phyloP scores from a whole-genome alignment of 441 rosid species.

The Syzygium malaccense region DNA sequence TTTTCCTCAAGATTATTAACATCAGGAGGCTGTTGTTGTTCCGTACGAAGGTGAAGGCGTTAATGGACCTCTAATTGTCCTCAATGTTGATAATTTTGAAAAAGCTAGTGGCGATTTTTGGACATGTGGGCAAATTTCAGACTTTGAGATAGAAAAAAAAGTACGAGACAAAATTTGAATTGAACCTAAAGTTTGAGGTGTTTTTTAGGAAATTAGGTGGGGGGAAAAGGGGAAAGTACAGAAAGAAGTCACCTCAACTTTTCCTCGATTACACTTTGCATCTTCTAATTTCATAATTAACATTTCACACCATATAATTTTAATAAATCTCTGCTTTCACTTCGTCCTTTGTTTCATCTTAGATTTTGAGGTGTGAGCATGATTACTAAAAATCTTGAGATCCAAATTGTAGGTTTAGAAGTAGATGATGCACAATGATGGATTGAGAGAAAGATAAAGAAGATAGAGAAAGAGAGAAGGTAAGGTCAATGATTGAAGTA shows the following conservation, averaged over 20 bases:
- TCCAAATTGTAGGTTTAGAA: background rate
- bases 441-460: background rate
- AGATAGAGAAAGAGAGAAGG: background rate
- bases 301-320: background rate
- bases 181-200: background rate
- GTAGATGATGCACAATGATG: background rate
- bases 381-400: background rate
- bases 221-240: background rate
- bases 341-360: background rate
- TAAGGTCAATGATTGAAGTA: constrained; percentile 60
- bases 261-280: background rate
- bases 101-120: background rate
- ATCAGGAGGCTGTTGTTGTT: too few relatives aligned
- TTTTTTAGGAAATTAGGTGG: background rate
- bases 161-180: background rate
- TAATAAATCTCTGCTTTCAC: background rate
- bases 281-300: background rate
- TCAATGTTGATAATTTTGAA: background rate
- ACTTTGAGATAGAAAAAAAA: background rate
- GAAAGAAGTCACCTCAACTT: background rate
- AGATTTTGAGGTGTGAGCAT: background rate
- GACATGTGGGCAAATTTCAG: background rate
- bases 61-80: background rate
- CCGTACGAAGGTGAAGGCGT: background rate
- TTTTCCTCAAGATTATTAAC: too few relatives aligned